Conservation (phyloP, 75 land plant species). For the Selaginella moellendorffii region DNA sequence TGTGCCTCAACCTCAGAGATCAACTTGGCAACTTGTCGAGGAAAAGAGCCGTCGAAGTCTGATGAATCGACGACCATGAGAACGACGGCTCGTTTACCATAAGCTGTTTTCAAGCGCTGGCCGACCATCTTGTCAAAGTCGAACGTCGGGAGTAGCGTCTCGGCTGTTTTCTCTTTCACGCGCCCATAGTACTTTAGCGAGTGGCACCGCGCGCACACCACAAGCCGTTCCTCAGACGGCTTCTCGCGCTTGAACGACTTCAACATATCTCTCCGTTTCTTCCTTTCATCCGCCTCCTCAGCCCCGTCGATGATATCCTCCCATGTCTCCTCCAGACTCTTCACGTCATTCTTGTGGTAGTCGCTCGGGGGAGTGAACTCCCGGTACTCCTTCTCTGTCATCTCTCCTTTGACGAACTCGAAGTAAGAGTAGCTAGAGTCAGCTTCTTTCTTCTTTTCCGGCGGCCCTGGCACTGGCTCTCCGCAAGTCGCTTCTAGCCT, state of each 20-base stretch:
- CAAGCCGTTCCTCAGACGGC: slow-evolving; percentile 26
- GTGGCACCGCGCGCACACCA: slow-evolving; percentile 77
- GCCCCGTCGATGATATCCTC: slow-evolving; percentile 4
- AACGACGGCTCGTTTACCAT: slow-evolving; percentile 48
- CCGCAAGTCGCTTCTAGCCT: slow-evolving; percentile 24
- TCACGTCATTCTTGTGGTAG: not conserved
- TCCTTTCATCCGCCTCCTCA: slow-evolving; percentile 36
- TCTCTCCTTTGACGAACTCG: slow-evolving; percentile 30
- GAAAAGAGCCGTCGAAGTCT: slow-evolving; percentile 65
- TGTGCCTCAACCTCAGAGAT: slow-evolving; percentile 26
- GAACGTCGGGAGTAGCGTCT: slow-evolving; percentile 67
- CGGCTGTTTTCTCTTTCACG: slow-evolving; percentile 51
- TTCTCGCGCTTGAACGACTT: slow-evolving; percentile 4
- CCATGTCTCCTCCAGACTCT: slow-evolving; percentile 25
- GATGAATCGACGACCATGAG: slow-evolving; percentile 62
- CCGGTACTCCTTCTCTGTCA: slow-evolving; percentile 23
- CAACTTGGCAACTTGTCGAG: slow-evolving; percentile 11
- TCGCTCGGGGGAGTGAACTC: not conserved
- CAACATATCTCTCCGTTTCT: slow-evolving; percentile 22
- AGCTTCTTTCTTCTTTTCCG: slow-evolving; percentile 7
- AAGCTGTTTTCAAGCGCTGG: slow-evolving; percentile 23
- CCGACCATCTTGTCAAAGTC: slow-evolving; percentile 71
- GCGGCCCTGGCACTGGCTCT: slow-evolving; percentile 1
- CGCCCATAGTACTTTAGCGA: slow-evolving; percentile 52
- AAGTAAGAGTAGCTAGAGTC: slow-evolving; percentile 7